Base-by-base conservation (phyloP, 2,329 filamentous ascomycete genomes). In the Colletotrichum neosansevieriae region DNA sequence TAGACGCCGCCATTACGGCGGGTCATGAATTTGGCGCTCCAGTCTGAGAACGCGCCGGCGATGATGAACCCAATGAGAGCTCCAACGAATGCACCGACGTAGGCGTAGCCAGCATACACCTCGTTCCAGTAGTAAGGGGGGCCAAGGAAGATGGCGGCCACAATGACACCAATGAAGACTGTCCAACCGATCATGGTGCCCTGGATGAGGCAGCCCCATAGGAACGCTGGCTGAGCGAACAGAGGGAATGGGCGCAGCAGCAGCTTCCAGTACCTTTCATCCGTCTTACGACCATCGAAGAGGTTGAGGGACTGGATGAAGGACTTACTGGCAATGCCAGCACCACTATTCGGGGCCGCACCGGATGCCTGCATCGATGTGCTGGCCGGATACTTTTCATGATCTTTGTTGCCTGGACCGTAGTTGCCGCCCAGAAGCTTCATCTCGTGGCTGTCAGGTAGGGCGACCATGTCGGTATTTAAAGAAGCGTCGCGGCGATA, bases 141-240 rank as follows among this genome's bases (percentile, higher is more conserved):
- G 2, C 91, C 90, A 53, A 97, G 86, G 81, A 96, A 95, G 72
- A 97, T 90, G 67, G 91, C 88, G n/a, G 91, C 92, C 51, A 97
- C 82, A 72, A 96, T 89, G 69, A 96, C 91, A 64, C 93, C 92
- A 72, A 97, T 95, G 75, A 98, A 93, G 15, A 98, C 93, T 1
- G 94, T 97, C 94, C 95, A 98, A 71, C 94, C 95, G 75, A 98
- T 97, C 75, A 97, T 88, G 4, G 92, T 89, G 15, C 94, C 94
- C 84, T 97, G 94, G 57, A 94, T 93, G 3, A 98, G 83, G 74
- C 84, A 85, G 24, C 84, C 85, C 92, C 94, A 97, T 45, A 97
- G 79, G 73, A 98, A 93, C 7, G 92, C 93, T 0, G 94, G 94
- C 76, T 98, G 94, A 6, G 92, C 78, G 73, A 97, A 91, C 1